A percentile compares a stretch with the other conserved stretches of the same genome.
phyloP scores from a whole-genome alignment of 192 early-diverging fungal genomes.

The Coemansia sp. region DNA sequence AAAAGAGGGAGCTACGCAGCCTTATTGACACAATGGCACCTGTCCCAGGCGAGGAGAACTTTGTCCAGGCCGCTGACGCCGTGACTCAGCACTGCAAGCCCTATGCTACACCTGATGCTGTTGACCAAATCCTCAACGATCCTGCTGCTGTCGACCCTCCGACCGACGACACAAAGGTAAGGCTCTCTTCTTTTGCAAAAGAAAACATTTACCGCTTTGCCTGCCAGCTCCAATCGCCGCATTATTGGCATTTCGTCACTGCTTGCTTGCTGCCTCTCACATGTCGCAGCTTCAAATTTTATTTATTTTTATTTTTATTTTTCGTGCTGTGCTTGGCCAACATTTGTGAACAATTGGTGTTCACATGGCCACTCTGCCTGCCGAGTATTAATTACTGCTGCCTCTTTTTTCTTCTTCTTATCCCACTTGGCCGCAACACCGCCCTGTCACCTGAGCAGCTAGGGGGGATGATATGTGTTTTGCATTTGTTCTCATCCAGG shows the following conservation, averaged over 20 bases:
- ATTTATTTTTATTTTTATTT: not conserved
- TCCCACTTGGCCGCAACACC: not conserved
- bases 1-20: constrained; percentile 70
- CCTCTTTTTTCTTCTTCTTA: not conserved
- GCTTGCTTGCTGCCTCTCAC: constrained; percentile 1
- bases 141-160: constrained; percentile 23
- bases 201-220: not conserved
- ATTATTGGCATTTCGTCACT: not conserved
- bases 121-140: constrained; percentile 36
- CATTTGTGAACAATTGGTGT: constrained; percentile 14
- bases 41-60: constrained; percentile 82
- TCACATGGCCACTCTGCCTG: constrained; percentile 14
- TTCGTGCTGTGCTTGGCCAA: not conserved
- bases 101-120: constrained; percentile 42
- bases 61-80: constrained; percentile 79
- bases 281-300: constrained; percentile 6
- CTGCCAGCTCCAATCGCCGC: too few relatives aligned
- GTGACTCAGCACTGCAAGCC: constrained; percentile 65
- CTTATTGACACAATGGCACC: constrained; percentile 61
- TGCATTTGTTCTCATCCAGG: not conserved
- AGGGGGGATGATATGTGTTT: constrained; percentile 1
- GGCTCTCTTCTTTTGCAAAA: constrained; percentile 1
- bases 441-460: constrained; percentile 1
- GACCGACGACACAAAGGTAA: constrained; percentile 30
- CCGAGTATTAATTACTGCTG: constrained; percentile 21